These are phyloP conservation scores for Ceratobasidium sp. DNA, from an alignment of 1,284 basidiomycete genomes.

Conservation along the genomic window DNA sequence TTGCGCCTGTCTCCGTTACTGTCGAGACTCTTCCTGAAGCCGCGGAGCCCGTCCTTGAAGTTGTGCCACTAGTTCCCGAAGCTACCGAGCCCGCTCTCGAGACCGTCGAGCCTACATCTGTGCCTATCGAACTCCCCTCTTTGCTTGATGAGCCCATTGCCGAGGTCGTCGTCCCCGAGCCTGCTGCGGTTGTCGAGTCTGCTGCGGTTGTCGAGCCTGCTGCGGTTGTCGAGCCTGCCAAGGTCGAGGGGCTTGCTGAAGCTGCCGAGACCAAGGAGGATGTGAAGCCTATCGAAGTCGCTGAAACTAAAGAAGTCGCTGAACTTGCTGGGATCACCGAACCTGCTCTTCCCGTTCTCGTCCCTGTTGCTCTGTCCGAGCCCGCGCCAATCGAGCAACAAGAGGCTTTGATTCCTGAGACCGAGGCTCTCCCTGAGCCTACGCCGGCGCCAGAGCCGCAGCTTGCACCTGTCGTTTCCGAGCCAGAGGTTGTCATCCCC, in stretches of 20 bases:
- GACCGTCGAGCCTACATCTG: no score
- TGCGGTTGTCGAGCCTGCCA: neutral
- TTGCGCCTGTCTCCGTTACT: no score
- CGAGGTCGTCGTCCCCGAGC: constrained; percentile 5
- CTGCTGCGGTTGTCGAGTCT: neutral
- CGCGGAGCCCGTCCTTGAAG: neutral
- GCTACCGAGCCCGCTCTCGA: neutral
- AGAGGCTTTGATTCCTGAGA: neutral
- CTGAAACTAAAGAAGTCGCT: neutral
- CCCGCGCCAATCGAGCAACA: neutral
- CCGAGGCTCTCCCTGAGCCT: neutral
- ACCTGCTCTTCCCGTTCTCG: neutral
- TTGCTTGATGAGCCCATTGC: neutral
- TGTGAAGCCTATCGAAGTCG: neutral
- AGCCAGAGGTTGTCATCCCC: neutral
- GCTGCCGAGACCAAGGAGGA: neutral
- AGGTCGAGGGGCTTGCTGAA: neutral
- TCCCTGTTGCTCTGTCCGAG: neutral
- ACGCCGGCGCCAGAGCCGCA: neutral
- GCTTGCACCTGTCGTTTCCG: neutral
- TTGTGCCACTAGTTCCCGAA: constrained; percentile 4
- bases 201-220: neutral
- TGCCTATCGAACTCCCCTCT: no score
- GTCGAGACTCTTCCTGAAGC: no score
- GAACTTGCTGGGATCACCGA: neutral